Base-by-base conservation (phyloP, 225 moss, liverwort and hornwort species). In the Sphagnum tenellum region DNA sequence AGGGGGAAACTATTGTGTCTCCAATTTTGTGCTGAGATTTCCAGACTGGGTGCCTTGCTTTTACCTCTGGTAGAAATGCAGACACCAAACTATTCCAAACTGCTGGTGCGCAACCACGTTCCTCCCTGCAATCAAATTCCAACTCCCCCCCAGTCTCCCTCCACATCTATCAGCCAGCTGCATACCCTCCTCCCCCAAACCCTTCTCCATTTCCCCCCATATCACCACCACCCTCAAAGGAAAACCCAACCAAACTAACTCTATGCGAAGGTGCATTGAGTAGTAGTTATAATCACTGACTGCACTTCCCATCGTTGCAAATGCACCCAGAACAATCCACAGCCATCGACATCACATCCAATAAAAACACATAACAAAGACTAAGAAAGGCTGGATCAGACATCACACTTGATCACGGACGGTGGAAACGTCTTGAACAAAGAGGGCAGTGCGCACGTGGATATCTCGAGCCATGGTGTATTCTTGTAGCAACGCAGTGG, bases 1-100 rank as follows among this genome's bases (percentile, higher is more conserved):
- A n/a, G n/a, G n/a, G n/a, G 51, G 45, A 14, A 49, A 44, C 14
- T 8, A 9, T 44, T 44, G 48, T 50, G 12, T 14, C 45, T 9
- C 12, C 47, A 50, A 54, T 7, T 6, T 13, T 50, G 10, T 55
- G 55, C 44, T 67, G 8, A 45, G 4, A 48, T 12, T 7, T 46
- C 7, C 9, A 47, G 9, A 11, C 46, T n/a, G 12, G 13, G 45
- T 2, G n/a, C n/a, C n/a, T n/a, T n/a, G n/a, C n/a, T n/a, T 70
- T 85, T 80, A 73, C 96, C 92, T 93, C 96, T 3, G 96, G 96
- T 64, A 98, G 79, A 51, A 98, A 98, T 12, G 96, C 96, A 58
- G 96, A 90, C 57, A 85, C 74, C 3, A 98, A 63, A 70, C 68
- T 90, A 70, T 86, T 88, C 92, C 86, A 88, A 57, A 86, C 64